Percentiles rank a stretch among this genome's conserved stretches.
Evolutionary conservation across 2,329 filamentous ascomycete species (phyloP).

Genomic region (Endoconidiophora laricicola): DNA sequence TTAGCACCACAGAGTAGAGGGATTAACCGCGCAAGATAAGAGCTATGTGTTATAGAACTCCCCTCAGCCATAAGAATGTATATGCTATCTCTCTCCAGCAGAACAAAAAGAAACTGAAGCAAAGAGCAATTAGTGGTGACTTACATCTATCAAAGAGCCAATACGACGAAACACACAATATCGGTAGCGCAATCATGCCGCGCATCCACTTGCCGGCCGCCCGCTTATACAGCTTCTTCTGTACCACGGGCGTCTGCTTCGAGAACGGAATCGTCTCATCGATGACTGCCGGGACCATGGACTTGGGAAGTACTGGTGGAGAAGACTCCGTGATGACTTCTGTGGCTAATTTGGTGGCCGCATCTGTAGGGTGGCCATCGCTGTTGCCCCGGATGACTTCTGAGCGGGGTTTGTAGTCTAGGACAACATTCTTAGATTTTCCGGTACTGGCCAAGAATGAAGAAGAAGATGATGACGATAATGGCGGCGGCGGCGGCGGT

Average conservation of each 20-base stretch:
- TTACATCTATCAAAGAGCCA: conserved; percentile 9
- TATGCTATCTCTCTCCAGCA: not conserved
- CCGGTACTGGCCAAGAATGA: no score
- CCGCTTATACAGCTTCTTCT: conserved; percentile 11
- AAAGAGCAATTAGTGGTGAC: not conserved
- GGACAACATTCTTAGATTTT: not conserved
- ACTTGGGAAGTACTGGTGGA: not conserved
- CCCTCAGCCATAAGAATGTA: not conserved
- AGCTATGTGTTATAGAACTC: not conserved
- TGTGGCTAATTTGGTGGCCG: no score
- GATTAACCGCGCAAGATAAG: not conserved
- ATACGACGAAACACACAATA: conserved; percentile 10
- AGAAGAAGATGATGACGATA: no score
- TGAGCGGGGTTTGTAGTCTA: conserved; percentile 4
- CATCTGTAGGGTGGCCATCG: no score
- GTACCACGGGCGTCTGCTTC: conserved; percentile 7
- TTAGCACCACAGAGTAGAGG: not conserved
- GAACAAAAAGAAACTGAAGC: not conserved
- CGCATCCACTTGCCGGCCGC: conserved; percentile 10
- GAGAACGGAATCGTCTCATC: conserved; percentile 7
- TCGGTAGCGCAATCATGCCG: conserved; percentile 7
- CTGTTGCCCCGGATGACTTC: no score
- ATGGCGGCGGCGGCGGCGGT: no score
- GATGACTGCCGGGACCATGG: conserved; percentile 1
- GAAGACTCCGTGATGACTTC: no score